Conservation (phyloP, 805 yeast species). For the Candida golubevii region DNA sequence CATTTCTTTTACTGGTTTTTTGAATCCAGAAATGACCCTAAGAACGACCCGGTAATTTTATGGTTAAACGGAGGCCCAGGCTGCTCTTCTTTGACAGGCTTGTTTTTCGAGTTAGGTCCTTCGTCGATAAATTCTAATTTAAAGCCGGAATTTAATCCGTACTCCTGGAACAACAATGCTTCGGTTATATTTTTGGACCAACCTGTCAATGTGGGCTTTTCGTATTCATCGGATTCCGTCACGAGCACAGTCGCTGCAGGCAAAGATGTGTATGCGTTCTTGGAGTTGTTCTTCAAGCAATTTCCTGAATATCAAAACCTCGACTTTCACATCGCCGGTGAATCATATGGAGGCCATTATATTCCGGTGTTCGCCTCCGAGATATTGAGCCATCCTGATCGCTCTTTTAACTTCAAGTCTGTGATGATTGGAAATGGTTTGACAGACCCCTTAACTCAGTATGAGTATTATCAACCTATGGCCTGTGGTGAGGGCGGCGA, state of each 20-base stretch:
- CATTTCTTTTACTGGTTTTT: constrained; percentile 93
- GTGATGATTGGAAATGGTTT: constrained; percentile 91
- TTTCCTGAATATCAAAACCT: constrained; percentile 65
- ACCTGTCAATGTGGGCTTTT: constrained; percentile 90
- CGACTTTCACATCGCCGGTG: constrained; percentile 84
- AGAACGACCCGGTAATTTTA: constrained; percentile 76
- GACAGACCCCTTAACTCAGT: constrained; percentile 63
- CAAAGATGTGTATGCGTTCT: constrained; percentile 78
- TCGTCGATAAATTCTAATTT: constrained; percentile 63
- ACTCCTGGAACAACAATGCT: constrained; percentile 90
- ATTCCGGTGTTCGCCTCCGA: constrained; percentile 86
- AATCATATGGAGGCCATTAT: constrained; percentile 91
- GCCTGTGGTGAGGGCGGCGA: constrained; percentile 90
- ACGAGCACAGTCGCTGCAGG: constrained; percentile 78
- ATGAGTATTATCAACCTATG: constrained; percentile 63
- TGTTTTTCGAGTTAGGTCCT: constrained; percentile 90
- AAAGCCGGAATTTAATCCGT: constrained; percentile 72
- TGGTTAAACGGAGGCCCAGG: constrained; percentile 99
- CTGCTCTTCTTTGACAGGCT: constrained; percentile 86
- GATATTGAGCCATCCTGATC: constrained; percentile 46
- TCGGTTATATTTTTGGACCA: constrained; percentile 89
- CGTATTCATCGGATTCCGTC: constrained; percentile 66
- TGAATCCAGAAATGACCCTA: constrained; percentile 69
- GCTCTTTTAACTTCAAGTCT: constrained; percentile 35
- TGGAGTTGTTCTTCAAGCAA: constrained; percentile 75